These are phyloP conservation scores for Ascochyta koolunga DNA, from an alignment of 2,329 filamentous ascomycete genomes.

Conservation along the genomic window DNA sequence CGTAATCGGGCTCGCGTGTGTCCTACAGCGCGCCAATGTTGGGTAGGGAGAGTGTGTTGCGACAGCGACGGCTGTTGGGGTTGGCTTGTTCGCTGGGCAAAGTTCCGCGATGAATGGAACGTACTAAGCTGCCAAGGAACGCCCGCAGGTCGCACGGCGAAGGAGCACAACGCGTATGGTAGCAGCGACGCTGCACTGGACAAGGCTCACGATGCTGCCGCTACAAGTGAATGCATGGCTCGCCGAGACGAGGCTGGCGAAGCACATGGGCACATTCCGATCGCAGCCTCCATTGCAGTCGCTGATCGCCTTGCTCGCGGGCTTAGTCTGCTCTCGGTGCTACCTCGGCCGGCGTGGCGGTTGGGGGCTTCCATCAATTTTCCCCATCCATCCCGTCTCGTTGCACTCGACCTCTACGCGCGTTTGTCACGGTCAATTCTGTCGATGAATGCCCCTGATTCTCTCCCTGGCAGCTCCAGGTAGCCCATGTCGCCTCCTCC, in stretches of 20 bases:
- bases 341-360: conserved; percentile 3
- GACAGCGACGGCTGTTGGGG: conserved; percentile 24
- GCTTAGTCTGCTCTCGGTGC: background rate
- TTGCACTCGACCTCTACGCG: conserved; percentile 24
- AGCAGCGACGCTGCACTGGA: background rate
- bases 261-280: background rate
- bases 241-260: background rate
- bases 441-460: conserved; percentile 48
- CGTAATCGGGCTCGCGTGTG: background rate
- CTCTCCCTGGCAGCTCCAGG: conserved; percentile 40
- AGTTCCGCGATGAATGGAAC: conserved; percentile 30
- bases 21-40: conserved; percentile 21
- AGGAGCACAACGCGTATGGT: background rate
- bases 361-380: conserved; percentile 11
- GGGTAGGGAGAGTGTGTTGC: conserved; percentile 16
- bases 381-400: conserved; percentile 8
- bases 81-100: conserved; percentile 29
- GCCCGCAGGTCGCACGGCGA: conserved; percentile 18
- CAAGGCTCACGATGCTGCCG: background rate
- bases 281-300: background rate
- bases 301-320: background rate
- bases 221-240: background rate
- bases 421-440: conserved; percentile 16
- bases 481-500: conserved; percentile 34
- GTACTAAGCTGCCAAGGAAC: conserved; percentile 32